Conservation (phyloP, 2,329 filamentous ascomycete genomes). For the Pleurostoma richardsiae region DNA sequence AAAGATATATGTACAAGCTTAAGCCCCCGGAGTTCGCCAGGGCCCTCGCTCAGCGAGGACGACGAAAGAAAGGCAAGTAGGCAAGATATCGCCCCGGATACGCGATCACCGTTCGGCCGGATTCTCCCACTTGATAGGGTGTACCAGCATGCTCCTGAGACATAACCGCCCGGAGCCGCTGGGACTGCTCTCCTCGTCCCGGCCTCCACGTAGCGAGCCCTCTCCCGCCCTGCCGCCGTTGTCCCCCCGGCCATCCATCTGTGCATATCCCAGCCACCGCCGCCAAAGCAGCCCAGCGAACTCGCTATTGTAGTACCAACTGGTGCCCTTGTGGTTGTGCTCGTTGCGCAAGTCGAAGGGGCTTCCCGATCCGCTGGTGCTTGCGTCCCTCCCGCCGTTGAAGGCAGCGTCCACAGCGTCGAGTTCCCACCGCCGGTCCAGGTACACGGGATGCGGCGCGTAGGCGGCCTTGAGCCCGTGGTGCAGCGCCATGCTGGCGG, state of each 20-base stretch:
- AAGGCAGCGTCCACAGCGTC: slow-evolving; percentile 69
- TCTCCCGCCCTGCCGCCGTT: slow-evolving; percentile 43
- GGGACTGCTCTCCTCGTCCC: slow-evolving; percentile 39
- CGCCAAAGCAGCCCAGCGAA: slow-evolving; percentile 76
- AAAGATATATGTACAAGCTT: no score
- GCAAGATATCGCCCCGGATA: no score
- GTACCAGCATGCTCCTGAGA: slow-evolving; percentile 72
- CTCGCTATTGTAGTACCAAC: slow-evolving; percentile 79
- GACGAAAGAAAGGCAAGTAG: no score
- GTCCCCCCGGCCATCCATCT: slow-evolving; percentile 44
- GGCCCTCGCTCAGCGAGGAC: no score
- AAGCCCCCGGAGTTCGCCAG: no score
- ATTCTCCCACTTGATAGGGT: slow-evolving; percentile 70
- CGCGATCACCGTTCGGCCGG: slow-evolving; percentile 29
- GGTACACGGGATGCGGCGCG: slow-evolving; percentile 75
- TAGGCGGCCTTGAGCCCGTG: slow-evolving; percentile 75
- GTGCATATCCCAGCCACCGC: slow-evolving; percentile 64
- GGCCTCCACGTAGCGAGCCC: slow-evolving; percentile 45
- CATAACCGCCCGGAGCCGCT: slow-evolving; percentile 64
- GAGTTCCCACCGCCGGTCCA: slow-evolving; percentile 70
- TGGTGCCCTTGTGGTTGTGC: slow-evolving; percentile 77
- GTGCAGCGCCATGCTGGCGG: slow-evolving; percentile 63
- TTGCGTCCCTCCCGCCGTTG: slow-evolving; percentile 68
- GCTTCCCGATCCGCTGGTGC: slow-evolving; percentile 58
- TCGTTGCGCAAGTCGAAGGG: slow-evolving; percentile 67